These are phyloP conservation scores for Axilococcus clingmanii DNA, from an alignment of 139 green algal genomes.

Conservation along the genomic window DNA sequence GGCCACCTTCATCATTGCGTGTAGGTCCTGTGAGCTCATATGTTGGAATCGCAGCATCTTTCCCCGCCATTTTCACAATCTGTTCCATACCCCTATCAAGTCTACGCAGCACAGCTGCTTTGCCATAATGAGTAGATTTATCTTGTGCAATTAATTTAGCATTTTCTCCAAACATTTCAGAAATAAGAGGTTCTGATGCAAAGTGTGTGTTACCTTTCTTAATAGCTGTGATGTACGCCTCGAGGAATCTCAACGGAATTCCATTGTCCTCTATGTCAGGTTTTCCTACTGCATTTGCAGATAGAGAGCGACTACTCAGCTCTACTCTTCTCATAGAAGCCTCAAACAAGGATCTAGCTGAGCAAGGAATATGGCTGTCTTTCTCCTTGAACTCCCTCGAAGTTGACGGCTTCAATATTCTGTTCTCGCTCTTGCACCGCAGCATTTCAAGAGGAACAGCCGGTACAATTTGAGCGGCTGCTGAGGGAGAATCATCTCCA, in stretches of 20 bases:
- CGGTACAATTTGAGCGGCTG: too few relatives aligned
- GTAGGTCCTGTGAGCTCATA: slow-evolving; percentile 7
- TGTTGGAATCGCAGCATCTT: slow-evolving; percentile 8
- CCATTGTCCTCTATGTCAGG: not conserved
- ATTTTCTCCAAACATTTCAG: slow-evolving; percentile 20
- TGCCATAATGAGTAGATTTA: slow-evolving; percentile 20
- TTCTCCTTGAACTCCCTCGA: not conserved
- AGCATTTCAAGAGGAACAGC: slow-evolving; percentile 1
- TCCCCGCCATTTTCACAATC: slow-evolving; percentile 17
- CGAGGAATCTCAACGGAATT: slow-evolving; percentile 11
- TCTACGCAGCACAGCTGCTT: slow-evolving; percentile 16
- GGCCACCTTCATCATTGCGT: not conserved
- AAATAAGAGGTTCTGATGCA: slow-evolving; percentile 9
- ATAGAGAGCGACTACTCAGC: too few relatives aligned
- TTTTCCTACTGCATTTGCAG: too few relatives aligned
- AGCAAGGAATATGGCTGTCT: not conserved
- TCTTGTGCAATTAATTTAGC: slow-evolving; percentile 20
- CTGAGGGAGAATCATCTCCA: not conserved
- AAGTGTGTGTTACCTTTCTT: slow-evolving; percentile 11
- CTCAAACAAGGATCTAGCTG: slow-evolving; percentile 6
- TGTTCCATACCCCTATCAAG: slow-evolving; percentile 22
- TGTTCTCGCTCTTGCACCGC: not conserved
- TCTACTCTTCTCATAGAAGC: slow-evolving; percentile 2
- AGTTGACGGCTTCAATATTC: slow-evolving; percentile 5
- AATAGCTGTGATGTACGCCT: slow-evolving; percentile 13